Base-by-base conservation (phyloP, 331 rosid genomes). In the Cucumis variabilis region DNA sequence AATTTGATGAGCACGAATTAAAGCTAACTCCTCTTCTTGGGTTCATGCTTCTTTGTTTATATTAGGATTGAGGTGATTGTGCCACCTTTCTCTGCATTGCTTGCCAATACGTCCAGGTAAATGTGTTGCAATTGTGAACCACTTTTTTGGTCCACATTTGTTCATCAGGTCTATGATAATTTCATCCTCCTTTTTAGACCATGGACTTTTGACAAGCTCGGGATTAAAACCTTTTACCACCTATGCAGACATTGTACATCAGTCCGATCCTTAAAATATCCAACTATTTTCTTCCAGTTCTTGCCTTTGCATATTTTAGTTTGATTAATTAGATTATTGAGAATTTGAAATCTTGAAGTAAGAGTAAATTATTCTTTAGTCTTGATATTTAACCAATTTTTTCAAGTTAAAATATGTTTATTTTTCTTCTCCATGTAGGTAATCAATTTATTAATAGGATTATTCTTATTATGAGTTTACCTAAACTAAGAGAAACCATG, bases 31-130 rank as follows among this genome's bases (percentile, higher is more conserved):
- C 90, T 93, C 96, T 77, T 92, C 93, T 74, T 72, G 63, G 20
- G 94, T 92, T 94, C 94, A 91, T 71, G 92, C 88, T 65, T 90
- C 90, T 83, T 46, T 93, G 82, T 90, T 93, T 67, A 93, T 93
- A 75, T 90, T 90, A 16, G 96, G 96, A 71, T 93, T 92, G 37
- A 93, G 88, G 87, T 91, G 93, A 90, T 93, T 93, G 85, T 87
- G 90, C 96, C 96, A 93, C 91, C 96, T 91, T 88, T 93, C 95
- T 86, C 94, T 89, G 68, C 94, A 93, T 87, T 93, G 95, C 87
- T 93, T 93, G 51, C 95, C 95, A 83, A 93, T 93, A 27, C 94
- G 94, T 41, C 95, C 95, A 13, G 94, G 94, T 90, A 93, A 80
- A 78, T 21, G 83, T 83, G 88, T 91, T 24, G 95, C 85, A 60